These are phyloP conservation scores for Claviceps sp. DNA, from an alignment of 2,329 filamentous ascomycete genomes.

Conservation along the genomic window DNA sequence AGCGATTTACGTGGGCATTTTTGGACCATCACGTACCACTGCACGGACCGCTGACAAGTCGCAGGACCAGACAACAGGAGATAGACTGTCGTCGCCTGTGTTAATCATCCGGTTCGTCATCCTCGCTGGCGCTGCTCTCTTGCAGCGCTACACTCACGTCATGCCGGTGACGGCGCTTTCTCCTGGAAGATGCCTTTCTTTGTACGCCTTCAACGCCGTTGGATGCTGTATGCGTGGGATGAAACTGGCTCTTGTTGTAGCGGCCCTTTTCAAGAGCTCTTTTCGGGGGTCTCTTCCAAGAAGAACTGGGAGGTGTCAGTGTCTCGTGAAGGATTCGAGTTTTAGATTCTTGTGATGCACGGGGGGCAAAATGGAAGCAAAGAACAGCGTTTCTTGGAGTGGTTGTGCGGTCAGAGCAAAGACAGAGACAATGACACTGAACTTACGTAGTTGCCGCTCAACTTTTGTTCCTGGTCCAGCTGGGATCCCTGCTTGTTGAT, in stretches of 20 bases:
- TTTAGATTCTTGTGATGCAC: not conserved
- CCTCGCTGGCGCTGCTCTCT: conserved; percentile 43
- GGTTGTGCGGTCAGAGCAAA: not conserved
- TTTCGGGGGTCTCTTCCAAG: conserved; percentile 60
- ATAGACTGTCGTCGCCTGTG: conserved; percentile 46
- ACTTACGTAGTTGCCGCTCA: conserved; percentile 79
- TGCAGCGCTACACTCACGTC: conserved; percentile 22
- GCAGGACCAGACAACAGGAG: conserved; percentile 54
- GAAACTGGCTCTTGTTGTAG: conserved; percentile 19
- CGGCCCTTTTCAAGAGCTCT: conserved; percentile 46
- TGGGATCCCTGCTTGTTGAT: conserved; percentile 97
- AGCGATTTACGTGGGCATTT: not conserved
- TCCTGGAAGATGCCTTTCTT: conserved; percentile 21
- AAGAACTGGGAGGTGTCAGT: conserved; percentile 54
- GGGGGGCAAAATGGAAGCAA: not conserved
- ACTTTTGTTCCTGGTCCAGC: conserved; percentile 95
- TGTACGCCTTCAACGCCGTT: conserved; percentile 31
- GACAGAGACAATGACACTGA: not conserved
- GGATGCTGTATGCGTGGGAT: conserved; percentile 17
- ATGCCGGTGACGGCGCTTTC: conserved; percentile 16
- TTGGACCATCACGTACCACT: not conserved
- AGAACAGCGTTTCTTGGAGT: not conserved
- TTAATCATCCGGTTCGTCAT: conserved; percentile 53
- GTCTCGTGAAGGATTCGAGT: not conserved
- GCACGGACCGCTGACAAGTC: conserved; percentile 13